Evolutionary conservation across 345 rosid species (phyloP), one percentile per base, ranked within the genome.

Genomic region (Arabidopsis suecica): DNA sequence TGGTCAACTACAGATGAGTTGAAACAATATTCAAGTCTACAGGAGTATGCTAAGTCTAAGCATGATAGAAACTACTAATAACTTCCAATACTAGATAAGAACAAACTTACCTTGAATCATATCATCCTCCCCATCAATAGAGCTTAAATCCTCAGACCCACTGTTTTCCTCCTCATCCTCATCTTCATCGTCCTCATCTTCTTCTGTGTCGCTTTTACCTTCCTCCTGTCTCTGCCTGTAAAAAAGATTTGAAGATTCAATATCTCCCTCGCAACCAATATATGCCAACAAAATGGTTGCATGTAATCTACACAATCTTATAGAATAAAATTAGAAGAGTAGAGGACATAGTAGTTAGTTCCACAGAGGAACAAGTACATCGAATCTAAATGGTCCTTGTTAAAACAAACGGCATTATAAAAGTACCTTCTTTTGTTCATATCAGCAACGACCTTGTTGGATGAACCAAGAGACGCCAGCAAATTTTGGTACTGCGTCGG

Each of bases 131-230:
- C 70, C 76, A 28, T 81, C 80, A 0, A 72, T 78, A 14, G 54
- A 61, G 78, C 78, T 79, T 57, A 20, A 61, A 71, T 85, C 81
- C 68, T 79, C 86, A 48, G 75, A 53, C 11, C 55, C 88, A 80
- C 82, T 83, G 50, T 81, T 78, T 14, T 73, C 78, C 34, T 77
- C 88, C 48, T 82, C 88, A 48, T 83, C 87, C 23, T 65, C 77
- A 7, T 78, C 78, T 22, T 61, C 83, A 13, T 80, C 87, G 14
- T 23, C 79, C 50, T 78, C 86, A 22, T 86, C 90, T 69, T 80
- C 89, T 58, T 86, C 88, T 11, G 85, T 55, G 71, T 82, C 88
- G 68, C 87, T 87, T 72, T 56, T 81, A 64, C 86, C 87, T 74
- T 78, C 85, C 82, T 83, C 88, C 63, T 79, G 82, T 79, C 92